Evolutionary conservation across 768 basidiomycete genomes (phyloP).

Genomic region (Leucosporidium creatinivorum): DNA sequence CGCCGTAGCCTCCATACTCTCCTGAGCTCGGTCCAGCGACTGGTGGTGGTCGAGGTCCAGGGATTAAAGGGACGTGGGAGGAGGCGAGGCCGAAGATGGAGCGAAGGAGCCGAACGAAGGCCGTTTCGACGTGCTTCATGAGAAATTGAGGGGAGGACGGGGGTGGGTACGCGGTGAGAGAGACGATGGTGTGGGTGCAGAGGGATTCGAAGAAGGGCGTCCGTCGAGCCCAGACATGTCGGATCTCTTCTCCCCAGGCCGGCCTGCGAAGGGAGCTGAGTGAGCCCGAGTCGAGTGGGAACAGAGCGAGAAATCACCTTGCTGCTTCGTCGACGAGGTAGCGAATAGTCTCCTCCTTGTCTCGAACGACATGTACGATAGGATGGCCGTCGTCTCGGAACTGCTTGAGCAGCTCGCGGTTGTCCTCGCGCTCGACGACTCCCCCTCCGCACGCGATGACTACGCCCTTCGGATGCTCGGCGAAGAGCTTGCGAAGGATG

Average conservation of each 20-base stretch:
- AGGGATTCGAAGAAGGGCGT: constrained; percentile 26
- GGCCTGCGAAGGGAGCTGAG: constrained; percentile 1
- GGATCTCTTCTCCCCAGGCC: constrained; percentile 30
- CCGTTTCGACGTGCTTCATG: constrained; percentile 36
- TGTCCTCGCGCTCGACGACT: constrained; percentile 76
- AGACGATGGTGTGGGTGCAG: constrained; percentile 34
- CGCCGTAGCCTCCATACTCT: constrained; percentile 29
- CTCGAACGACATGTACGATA: constrained; percentile 75
- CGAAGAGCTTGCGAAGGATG: constrained; percentile 60
- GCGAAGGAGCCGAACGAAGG: constrained; percentile 31
- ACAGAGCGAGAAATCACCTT: constrained; percentile 3
- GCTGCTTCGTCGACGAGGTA: constrained; percentile 34
- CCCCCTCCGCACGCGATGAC: constrained; percentile 90
- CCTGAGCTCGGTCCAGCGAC: constrained; percentile 18
- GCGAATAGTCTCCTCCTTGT: constrained; percentile 40
- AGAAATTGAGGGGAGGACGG: constrained; percentile 28
- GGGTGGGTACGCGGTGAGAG: constrained; percentile 28
- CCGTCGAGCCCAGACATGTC: constrained; percentile 32
- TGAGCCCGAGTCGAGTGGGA: not conserved
- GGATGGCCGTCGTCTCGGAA: constrained; percentile 49
- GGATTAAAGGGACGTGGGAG: constrained; percentile 23
- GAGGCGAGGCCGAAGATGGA: constrained; percentile 32
- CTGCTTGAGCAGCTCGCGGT: constrained; percentile 60
- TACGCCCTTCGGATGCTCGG: constrained; percentile 52
- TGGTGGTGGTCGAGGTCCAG: constrained; percentile 12